These are phyloP conservation scores for Corynascus novoguineensis DNA, from an alignment of 495 filamentous ascomycete species.

Conservation along the genomic window DNA sequence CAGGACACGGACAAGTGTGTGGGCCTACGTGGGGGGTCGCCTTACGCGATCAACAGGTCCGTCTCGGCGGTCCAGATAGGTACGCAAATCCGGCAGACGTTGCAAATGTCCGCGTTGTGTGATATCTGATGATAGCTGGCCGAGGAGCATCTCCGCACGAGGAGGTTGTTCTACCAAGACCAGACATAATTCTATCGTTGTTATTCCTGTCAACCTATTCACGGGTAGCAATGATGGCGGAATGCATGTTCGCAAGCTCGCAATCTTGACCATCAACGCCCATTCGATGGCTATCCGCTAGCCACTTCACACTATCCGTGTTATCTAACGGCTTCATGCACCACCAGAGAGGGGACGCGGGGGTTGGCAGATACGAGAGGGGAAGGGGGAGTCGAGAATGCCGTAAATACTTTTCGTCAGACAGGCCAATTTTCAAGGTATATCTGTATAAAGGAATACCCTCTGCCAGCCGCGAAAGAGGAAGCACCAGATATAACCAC, in stretches of 20 bases:
- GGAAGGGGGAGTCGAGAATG: too few species aligned
- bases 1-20: not conserved
- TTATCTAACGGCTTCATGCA: not conserved
- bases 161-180: not conserved
- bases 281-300: not conserved
- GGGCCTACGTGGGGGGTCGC: not conserved
- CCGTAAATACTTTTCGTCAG: too few species aligned
- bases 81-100: not conserved
- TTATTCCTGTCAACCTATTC: not conserved
- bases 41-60: conserved; percentile 1
- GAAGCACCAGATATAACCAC: too few species aligned
- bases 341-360: not conserved
- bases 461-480: too few species aligned
- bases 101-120: not conserved
- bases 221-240: not conserved
- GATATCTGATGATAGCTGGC: not conserved
- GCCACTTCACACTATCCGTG: not conserved
- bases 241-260: conserved; percentile 10
- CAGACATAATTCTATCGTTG: not conserved
- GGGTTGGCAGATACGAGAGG: not conserved
- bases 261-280: not conserved
- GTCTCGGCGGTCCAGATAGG: not conserved
- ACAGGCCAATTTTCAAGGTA: too few species aligned
- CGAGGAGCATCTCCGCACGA: not conserved
- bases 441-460: too few species aligned